Evolutionary conservation across 202 grass and related monocot genomes (phyloP), one percentile per base, ranked within the genome.

Genomic region (Hordeum pubiflorum): DNA sequence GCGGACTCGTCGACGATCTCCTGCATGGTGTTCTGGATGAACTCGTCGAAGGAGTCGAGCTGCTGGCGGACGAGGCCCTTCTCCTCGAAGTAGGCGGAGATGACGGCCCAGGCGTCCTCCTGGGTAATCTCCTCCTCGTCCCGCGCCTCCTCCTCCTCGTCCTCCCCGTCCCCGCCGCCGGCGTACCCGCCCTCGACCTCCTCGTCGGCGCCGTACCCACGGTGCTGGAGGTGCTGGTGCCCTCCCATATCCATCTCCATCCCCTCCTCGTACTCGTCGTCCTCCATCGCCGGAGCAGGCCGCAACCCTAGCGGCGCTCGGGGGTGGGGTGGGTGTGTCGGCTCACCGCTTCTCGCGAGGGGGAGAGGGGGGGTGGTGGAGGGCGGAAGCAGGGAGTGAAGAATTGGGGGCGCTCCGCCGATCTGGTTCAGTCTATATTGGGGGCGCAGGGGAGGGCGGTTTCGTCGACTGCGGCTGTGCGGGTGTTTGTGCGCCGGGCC

Each of bases 1-100:
- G 90, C 92, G 3, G 96, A 95, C 77, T 99, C 92, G 13, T 95
- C 90, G 31, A 99, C 96, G 41, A 99, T 99, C 69, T 99, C 96
- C 80, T 99, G 96, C 96, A 95, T 99, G 24, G 89, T 96, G 74
- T 95, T 99, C 89, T 96, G 90, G 57, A 99, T 99, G 72, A 99
- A 99, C 90, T 93, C 89, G 33, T 99, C 96, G 74, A 99, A 99
- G 59, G 96, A 99, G 43, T 96, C 96, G 37, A 99, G 90, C 78
- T 99, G 92, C 88, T 99, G 92, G 11, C 92, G 84, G 38, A 99
- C 96, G 41, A 99, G 86, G 40, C 96, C 96, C 85, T 99, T 99
- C 85, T 99, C 96, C 87, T 96, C 89, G 71, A 99, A 99, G 83
- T 99, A 99, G 77, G 92, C 92, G 43, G 88, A 95, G 88, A 99